Evolutionary conservation across 148 eudicot genomes (phyloP), one percentile per base, ranked within the genome.

Genomic region (Fagopyrum tataricum): DNA sequence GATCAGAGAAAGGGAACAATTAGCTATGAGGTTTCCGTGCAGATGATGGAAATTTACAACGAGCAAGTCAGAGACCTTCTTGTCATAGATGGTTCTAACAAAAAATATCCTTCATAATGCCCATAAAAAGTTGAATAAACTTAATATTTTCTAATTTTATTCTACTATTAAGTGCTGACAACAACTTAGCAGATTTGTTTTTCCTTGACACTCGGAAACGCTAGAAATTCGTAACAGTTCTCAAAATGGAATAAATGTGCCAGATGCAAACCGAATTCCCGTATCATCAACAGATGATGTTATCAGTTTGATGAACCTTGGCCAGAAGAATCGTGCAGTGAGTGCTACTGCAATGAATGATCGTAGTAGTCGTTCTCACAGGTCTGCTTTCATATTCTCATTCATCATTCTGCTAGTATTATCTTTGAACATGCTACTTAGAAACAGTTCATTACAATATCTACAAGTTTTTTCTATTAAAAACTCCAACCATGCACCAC

Each of bases 11-110:
- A 87, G 84, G 84, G 85, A 76, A 79, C 80, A 20, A 74, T 86
- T 76, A 75, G 76, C 47, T 95, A 95, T 76, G 91, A 88, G 46
- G 84, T 95, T 70, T 90, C 83, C 18, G 97, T 95, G 76, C 97
- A 92, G 85, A 95, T 95, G 99, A 84, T 90, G 82, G 99, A 95
- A 80, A 95, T 95, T 64, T 95, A 91, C 76, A 95, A 95, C 64
- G 99, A 95, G 83, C 92, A 88, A 90, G 93, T 92, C 56, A 83
- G 97, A 81, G 99, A 95, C 84, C 96, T 95, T 76, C 90, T 95
- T 12, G 86, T 78, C 26, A 74, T 87, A 10, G 97, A 92, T 77
- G 90, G 92, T 17, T 56, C 78, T 37, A 82, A 74, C 72, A 95
- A 85, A 76, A 92, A 73, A 95, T 91, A 95, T 95, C 98, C 98